These are phyloP conservation scores for Linnemannia hyalina DNA, from an alignment of 192 early-diverging fungal species.

Conservation along the genomic window DNA sequence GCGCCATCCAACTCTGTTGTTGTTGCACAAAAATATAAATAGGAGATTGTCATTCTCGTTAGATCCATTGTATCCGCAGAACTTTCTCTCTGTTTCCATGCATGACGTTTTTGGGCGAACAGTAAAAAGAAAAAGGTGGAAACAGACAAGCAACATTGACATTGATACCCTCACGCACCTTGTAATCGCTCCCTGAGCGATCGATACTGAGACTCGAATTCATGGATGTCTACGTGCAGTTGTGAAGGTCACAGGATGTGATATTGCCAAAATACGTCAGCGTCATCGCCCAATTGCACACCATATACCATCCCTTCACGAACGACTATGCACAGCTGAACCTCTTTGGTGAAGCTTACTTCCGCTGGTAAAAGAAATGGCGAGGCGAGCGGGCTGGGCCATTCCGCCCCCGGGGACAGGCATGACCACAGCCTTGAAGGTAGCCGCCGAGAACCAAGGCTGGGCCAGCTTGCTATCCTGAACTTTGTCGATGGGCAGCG, in stretches of 20 bases:
- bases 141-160: background rate
- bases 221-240: conserved; percentile 23
- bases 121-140: background rate
- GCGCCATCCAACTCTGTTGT: conserved; percentile 41
- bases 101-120: background rate
- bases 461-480: conserved; percentile 45
- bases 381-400: conserved; percentile 34
- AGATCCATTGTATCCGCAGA: background rate
- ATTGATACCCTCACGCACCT: conserved; percentile 12
- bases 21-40: conserved; percentile 1
- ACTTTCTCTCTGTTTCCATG: background rate
- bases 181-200: conserved; percentile 39
- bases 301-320: no score
- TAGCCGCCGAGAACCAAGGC: conserved; percentile 46
- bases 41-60: background rate
- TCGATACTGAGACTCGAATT: conserved; percentile 47
- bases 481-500: conserved; percentile 42
- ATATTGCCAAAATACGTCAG: conserved; percentile 3
- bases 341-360: conserved; percentile 10
- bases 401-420: conserved; percentile 44
- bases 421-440: conserved; percentile 46
- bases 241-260: conserved; percentile 18
- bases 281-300: background rate
- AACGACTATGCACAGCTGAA: no score
- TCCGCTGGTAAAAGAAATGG: conserved; percentile 33